Percentiles rank a stretch among this genome's conserved stretches.
phyloP scores from a whole-genome alignment of 805 yeast genomes.

The Candida sonorensis region DNA sequence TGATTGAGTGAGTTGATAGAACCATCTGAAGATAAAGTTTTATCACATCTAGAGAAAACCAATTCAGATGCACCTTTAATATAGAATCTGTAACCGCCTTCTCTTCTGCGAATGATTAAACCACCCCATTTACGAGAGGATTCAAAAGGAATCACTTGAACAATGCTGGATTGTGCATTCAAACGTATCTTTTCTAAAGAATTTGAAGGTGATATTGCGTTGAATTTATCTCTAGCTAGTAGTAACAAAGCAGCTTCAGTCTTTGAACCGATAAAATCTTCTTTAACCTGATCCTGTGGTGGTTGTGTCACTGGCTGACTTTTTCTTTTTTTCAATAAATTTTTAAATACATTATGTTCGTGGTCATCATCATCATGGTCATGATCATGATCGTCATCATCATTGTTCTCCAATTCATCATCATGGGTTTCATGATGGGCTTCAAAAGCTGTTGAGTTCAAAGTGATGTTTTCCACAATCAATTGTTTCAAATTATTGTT shows the following conservation, averaged over 20 bases:
- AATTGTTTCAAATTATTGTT: conserved; percentile 17
- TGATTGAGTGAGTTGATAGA: conserved; percentile 21
- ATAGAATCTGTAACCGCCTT: conserved; percentile 49
- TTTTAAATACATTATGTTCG: not conserved
- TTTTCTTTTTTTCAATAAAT: not conserved
- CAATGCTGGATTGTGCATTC: conserved; percentile 33
- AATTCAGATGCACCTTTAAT: conserved; percentile 96
- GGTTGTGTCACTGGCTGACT: not conserved
- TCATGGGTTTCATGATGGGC: conserved; percentile 37
- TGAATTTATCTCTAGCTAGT: conserved; percentile 54
- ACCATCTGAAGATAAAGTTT: conserved; percentile 28
- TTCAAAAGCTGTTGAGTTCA: conserved; percentile 91
- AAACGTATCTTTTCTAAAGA: conserved; percentile 42
- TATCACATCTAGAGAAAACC: conserved; percentile 54
- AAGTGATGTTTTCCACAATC: conserved; percentile 50
- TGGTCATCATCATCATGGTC: conserved; percentile 2
- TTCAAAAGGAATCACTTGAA: conserved; percentile 83
- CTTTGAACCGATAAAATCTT: conserved; percentile 81
- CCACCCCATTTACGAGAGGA: conserved; percentile 93
- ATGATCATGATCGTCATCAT: not conserved
- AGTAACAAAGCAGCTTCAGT: conserved; percentile 86
- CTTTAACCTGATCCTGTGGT: conserved; percentile 64
- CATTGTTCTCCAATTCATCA: too few species aligned
- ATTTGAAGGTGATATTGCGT: conserved; percentile 32
- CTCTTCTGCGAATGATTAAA: conserved; percentile 45